Base-by-base conservation (phyloP, 768 basidiomycete genomes). In the Lentinula lateritia region DNA sequence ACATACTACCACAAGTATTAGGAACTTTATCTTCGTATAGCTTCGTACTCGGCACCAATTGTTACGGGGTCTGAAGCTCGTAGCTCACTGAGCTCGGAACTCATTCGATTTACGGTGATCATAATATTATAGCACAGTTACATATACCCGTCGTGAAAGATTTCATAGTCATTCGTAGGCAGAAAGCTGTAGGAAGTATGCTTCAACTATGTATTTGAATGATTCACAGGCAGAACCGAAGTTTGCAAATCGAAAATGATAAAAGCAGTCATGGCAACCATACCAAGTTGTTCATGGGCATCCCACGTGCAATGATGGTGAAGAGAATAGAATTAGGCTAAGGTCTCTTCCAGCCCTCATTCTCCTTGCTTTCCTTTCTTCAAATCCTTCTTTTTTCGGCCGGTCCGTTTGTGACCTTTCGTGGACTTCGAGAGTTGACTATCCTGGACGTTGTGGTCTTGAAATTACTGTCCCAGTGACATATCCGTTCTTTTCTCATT, bases 381-480 rank as follows among this genome's bases (percentile, higher is more conserved):
- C 55, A 60, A 61, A 42, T 61, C 32, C 23, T 58, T 50, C 36
- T 34, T 52, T 36, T 45, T 42, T 60, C 66, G 68, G 66, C 70
- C 68, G 65, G 67, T 64, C 67, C 67, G 66, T 65, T 61, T 58
- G 46, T n/a, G 32, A 52, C 42, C 46, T 60, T 61, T 61, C 41
- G 52, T 61, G 13, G 53, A 61, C 35, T 20, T 52, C 50, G 18
- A 61, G 76, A 72, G 72, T 68, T 71, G 71, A 70, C 62, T 66
- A 63, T 61, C 46, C 62, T 71, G 64, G 61, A 48, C 66, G 66
- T 68, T 65, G 69, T 69, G 32, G 45, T 32, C 45, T 9, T 52
- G 16, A 20, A 57, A 60, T 53, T 39, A 38, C 58, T 60, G 78
- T 80, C 80, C 80, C 70, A 77, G 80, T 66, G 82, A 79, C 78